phyloP scores from a whole-genome alignment of 1,284 basidiomycete genomes.

The Microbotryum scabiosae region DNA sequence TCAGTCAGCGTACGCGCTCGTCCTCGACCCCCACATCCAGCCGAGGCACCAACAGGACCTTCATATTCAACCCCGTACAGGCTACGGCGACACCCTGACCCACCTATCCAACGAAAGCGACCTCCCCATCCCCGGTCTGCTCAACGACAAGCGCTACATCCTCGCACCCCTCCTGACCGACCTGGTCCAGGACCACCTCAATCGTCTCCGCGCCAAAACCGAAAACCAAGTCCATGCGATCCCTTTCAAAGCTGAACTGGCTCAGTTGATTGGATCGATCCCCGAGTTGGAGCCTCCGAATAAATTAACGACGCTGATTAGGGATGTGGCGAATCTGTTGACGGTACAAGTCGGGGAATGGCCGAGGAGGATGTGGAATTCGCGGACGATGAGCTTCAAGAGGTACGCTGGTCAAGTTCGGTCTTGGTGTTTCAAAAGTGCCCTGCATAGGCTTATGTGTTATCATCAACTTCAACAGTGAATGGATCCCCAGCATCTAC shows the following conservation, averaged over 20 bases:
- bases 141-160: not conserved
- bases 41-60: not conserved
- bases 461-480: not conserved
- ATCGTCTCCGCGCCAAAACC: not conserved
- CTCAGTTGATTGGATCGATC: not conserved
- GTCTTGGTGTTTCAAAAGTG: not conserved
- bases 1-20: not conserved
- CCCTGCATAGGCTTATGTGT: not conserved
- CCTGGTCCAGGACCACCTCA: conserved; percentile 10
- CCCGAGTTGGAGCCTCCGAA: not conserved
- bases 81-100: conserved; percentile 15
- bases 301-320: conserved; percentile 8
- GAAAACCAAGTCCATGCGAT: not conserved
- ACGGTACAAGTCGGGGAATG: conserved; percentile 13
- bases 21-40: not conserved
- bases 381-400: conserved; percentile 15
- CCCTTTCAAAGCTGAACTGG: not conserved
- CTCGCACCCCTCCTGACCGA: not conserved
- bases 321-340: conserved; percentile 27
- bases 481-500: conserved; percentile 23
- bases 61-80: not conserved
- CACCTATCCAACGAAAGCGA: conserved; percentile 18
- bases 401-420: not conserved
- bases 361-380: conserved; percentile 28
- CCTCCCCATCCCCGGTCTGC: not conserved